These are phyloP conservation scores for Penicillium sp. DNA, from an alignment of 2,329 filamentous ascomycete genomes.

Conservation along the genomic window DNA sequence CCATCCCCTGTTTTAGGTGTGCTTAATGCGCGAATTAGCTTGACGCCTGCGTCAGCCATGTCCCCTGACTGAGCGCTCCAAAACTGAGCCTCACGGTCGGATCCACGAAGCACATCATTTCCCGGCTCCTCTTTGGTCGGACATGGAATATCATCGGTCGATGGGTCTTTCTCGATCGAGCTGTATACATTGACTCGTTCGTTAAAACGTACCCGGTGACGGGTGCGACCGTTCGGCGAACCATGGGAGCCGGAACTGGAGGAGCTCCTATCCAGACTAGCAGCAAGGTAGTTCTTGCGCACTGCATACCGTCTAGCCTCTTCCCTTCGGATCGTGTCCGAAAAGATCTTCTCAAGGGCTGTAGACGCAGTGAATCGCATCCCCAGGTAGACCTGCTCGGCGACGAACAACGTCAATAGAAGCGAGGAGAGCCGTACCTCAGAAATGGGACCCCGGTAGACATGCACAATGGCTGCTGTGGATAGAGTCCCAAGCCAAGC, in stretches of 20 bases:
- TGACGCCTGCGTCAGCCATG: conserved; percentile 43
- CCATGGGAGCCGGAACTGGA: conserved; percentile 6
- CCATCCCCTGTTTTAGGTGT: conserved; percentile 16
- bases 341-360: conserved; percentile 68
- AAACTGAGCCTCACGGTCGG: conserved; percentile 43
- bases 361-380: conserved; percentile 62
- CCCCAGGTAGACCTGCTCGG: conserved; percentile 75
- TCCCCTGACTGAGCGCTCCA: conserved; percentile 47
- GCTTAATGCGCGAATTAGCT: conserved; percentile 42
- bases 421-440: conserved; percentile 67
- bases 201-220: conserved; percentile 28
- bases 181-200: conserved; percentile 29
- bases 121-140: conserved; percentile 16
- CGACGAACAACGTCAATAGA: conserved; percentile 67
- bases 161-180: conserved; percentile 16
- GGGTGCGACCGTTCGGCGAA: conserved; percentile 10
- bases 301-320: conserved; percentile 67
- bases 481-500: conserved; percentile 88
- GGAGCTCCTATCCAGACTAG: conserved; percentile 8
- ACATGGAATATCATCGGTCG: conserved; percentile 20
- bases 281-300: conserved; percentile 63
- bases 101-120: conserved; percentile 21
- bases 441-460: conserved; percentile 63
- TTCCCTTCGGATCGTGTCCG: conserved; percentile 72
- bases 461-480: conserved; percentile 75